Conservation (phyloP, 1,284 basidiomycete genomes). For the Ceratobasidium sp. region DNA sequence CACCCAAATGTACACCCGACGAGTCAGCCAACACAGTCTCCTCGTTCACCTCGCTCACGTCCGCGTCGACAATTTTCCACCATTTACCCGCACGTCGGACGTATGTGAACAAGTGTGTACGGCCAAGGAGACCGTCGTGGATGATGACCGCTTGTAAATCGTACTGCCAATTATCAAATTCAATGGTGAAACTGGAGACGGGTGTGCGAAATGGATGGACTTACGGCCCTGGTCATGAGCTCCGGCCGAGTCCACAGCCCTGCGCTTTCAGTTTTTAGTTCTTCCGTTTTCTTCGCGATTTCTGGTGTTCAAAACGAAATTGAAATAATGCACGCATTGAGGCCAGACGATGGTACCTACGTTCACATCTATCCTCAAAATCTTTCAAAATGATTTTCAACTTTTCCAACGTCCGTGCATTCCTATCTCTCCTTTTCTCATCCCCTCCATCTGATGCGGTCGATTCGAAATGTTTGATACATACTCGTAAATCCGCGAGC, state of each 20-base stretch:
- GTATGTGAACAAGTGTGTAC: constrained; percentile 80
- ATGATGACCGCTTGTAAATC: constrained; percentile 80
- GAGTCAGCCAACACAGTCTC: constrained; percentile 74
- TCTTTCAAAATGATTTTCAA: constrained; percentile 66
- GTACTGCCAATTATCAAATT: constrained; percentile 63
- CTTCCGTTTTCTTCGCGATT: constrained; percentile 65
- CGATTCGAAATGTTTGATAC: constrained; percentile 76
- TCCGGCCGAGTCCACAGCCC: constrained; percentile 71
- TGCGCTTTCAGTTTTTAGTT: constrained; percentile 62
- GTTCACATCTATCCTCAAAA: constrained; percentile 67
- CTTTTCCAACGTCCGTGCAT: constrained; percentile 64
- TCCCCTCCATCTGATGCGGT: constrained; percentile 67
- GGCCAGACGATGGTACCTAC: constrained; percentile 58
- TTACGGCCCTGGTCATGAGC: constrained; percentile 69
- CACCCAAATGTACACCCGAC: constrained; percentile 75
- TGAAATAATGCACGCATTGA: neutral
- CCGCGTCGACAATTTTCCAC: constrained; percentile 83
- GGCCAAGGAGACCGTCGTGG: constrained; percentile 78
- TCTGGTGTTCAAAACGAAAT: constrained; percentile 58
- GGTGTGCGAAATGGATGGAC: constrained; percentile 50
- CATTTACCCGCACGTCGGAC: constrained; percentile 69
- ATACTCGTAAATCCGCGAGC: constrained; percentile 68
- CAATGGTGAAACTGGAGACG: too few relatives aligned
- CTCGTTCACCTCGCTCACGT: constrained; percentile 76
- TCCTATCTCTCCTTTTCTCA: constrained; percentile 61